Evolutionary conservation across 2,329 filamentous ascomycete species (phyloP), one percentile per base, ranked within the genome.

Genomic region (Lomentospora prolificans): DNA sequence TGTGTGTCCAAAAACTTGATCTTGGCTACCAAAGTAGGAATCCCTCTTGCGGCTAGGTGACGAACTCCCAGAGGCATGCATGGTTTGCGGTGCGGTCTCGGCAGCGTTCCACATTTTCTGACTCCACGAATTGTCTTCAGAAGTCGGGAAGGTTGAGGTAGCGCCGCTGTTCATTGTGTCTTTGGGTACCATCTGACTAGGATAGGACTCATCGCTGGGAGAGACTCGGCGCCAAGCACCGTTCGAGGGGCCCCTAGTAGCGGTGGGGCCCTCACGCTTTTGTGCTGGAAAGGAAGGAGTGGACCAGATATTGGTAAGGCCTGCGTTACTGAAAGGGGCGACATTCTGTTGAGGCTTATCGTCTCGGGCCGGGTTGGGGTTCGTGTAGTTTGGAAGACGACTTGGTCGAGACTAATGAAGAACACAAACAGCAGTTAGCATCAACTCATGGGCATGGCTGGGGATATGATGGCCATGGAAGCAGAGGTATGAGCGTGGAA

Each of bases 61-160:
- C 7, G 53, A 33, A 30, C 17, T 25, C 10, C 39, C 53, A 12
- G 53, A 24, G 28, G 41, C 30, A 24, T 30, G 53, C 39, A 50
- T n/a, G 30, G 10, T 54, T 8, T 36, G 27, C 3, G 52, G 36
- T 5, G 33, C 39, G 24, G 25, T 6, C 28, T 55, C 53, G 41
- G 53, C n/a, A 31, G 53, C n/a, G n/a, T 51, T 51, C 48, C 48
- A 51, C 14, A 51, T 7, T 28, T 51, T 28, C 22, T 48, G 44
- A 22, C 17, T 9, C 44, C 44, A 48, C 17, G 44, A 25, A 19
- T 14, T 48, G 24, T 48, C 44, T 25, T 48, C 44, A 10, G 44
- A 48, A 22, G 44, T 6, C 10, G 44, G 44, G 44, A 48, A 48
- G 19, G 44, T 48, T 19, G 44, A 19, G 6, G 19, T 48, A 25